These are phyloP conservation scores for Pistacia integerrima DNA, from an alignment of 345 rosid genomes.

Conservation along the genomic window DNA sequence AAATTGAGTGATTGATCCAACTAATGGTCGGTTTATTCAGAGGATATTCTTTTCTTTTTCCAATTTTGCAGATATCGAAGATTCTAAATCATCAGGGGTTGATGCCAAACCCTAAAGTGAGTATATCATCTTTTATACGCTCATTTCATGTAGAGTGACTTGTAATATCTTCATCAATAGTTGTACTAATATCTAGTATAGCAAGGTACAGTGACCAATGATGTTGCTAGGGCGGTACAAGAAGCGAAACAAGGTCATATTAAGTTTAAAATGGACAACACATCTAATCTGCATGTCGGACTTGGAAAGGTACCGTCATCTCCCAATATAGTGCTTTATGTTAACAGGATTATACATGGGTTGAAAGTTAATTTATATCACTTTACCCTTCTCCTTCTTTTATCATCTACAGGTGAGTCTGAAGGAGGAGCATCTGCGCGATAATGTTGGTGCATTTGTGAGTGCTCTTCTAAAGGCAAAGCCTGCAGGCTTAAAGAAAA, in stretches of 20 bases:
- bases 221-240: constrained; percentile 72
- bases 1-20: constrained; percentile 2
- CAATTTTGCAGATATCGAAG: constrained; percentile 65
- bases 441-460: constrained; percentile 91
- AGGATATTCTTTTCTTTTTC: constrained; percentile 5
- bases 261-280: constrained; percentile 87
- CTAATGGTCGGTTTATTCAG: constrained; percentile 2
- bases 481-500: constrained; percentile 95
- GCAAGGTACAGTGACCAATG: constrained; percentile 89
- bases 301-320: constrained; percentile 75
- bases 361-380: neutral
- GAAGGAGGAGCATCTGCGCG: constrained; percentile 71
- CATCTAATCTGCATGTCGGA: constrained; percentile 87
- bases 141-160: neutral
- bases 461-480: constrained; percentile 86
- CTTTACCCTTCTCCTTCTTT: constrained; percentile 8
- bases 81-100: constrained; percentile 86
- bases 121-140: constrained; percentile 24
- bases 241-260: constrained; percentile 77
- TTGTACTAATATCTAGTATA: constrained; percentile 31
- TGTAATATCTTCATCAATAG: constrained; percentile 10
- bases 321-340: neutral
- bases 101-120: constrained; percentile 88
- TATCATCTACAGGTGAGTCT: constrained; percentile 56
- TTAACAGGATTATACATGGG: neutral